phyloP scores from a whole-genome alignment of 2,329 filamentous ascomycete species.

The Anisogramma anomala region DNA sequence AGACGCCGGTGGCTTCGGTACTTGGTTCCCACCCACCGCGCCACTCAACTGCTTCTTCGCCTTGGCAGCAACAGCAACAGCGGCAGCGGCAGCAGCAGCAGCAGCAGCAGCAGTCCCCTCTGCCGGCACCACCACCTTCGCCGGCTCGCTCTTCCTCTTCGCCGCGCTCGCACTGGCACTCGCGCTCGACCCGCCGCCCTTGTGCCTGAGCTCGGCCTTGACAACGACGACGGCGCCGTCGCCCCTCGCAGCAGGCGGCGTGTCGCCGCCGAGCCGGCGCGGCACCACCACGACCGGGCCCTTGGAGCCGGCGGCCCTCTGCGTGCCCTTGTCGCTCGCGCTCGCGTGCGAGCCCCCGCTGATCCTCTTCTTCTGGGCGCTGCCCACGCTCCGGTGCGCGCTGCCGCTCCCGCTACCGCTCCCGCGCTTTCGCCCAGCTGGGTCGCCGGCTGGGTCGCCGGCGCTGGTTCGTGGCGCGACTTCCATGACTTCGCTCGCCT shows the following conservation, averaged over 20 bases:
- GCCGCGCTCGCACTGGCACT: not conserved
- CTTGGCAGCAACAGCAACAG: too few species aligned
- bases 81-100: too few species aligned
- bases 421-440: not conserved
- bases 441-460: not conserved
- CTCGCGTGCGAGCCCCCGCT: not conserved
- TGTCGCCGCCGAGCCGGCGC: not conserved
- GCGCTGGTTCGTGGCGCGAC: not conserved
- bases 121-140: not conserved
- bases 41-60: not conserved
- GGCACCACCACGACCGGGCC: not conserved
- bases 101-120: not conserved
- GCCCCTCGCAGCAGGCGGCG: not conserved
- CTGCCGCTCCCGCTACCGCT: not conserved
- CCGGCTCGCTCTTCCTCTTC: not conserved
- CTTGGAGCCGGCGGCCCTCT: not conserved
- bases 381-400: not conserved
- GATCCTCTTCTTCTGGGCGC: not conserved
- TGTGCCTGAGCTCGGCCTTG: not conserved
- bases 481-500: constrained; percentile 2
- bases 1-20: too few species aligned
- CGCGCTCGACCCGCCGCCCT: not conserved
- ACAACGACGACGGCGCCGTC: not conserved
- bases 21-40: too few species aligned
- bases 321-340: not conserved